Conservation (phyloP, 192 early-diverging fungal species). For the Podochytrium sp. region DNA sequence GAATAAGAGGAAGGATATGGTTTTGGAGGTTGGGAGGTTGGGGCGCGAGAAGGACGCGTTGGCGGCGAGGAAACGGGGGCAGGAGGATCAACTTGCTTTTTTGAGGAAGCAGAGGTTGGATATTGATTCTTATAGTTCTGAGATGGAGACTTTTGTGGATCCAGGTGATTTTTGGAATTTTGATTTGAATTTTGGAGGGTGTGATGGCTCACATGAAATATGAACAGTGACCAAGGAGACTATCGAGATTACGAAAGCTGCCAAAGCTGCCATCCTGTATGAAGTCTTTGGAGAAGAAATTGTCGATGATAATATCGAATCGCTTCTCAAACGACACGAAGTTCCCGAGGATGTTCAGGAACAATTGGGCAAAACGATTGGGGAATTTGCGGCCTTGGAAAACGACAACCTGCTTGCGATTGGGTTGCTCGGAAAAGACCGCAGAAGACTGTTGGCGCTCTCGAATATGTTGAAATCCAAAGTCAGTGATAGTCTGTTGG, state of each 20-base stretch:
- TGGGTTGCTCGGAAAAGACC: conserved; percentile 43
- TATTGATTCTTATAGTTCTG: conserved; percentile 36
- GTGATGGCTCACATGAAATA: too few relatives aligned
- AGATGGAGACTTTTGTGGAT: conserved; percentile 34
- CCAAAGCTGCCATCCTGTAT: conserved; percentile 37
- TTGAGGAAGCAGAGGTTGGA: conserved; percentile 38
- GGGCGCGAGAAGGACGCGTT: conserved; percentile 23
- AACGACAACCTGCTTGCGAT: conserved; percentile 35
- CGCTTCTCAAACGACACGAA: conserved; percentile 49
- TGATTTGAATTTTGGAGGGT: too few relatives aligned
- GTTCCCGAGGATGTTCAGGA: conserved; percentile 38
- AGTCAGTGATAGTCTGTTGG: conserved; percentile 52
- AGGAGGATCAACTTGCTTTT: conserved; percentile 40
- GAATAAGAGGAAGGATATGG: conserved; percentile 28
- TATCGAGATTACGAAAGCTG: conserved; percentile 35
- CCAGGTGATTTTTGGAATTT: too few relatives aligned
- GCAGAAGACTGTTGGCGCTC: conserved; percentile 50
- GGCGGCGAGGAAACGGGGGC: conserved; percentile 37
- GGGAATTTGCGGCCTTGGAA: conserved; percentile 38
- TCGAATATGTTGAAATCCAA: conserved; percentile 49
- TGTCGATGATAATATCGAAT: conserved; percentile 31
- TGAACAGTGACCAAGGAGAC: conserved; percentile 33
- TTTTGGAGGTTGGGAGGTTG: conserved; percentile 31
- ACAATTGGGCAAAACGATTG: conserved; percentile 39
- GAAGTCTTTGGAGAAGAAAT: conserved; percentile 49